Evolutionary conservation across 1,284 basidiomycete species (phyloP).

Genomic region (Sporisorium iseilematis-ciliati): DNA sequence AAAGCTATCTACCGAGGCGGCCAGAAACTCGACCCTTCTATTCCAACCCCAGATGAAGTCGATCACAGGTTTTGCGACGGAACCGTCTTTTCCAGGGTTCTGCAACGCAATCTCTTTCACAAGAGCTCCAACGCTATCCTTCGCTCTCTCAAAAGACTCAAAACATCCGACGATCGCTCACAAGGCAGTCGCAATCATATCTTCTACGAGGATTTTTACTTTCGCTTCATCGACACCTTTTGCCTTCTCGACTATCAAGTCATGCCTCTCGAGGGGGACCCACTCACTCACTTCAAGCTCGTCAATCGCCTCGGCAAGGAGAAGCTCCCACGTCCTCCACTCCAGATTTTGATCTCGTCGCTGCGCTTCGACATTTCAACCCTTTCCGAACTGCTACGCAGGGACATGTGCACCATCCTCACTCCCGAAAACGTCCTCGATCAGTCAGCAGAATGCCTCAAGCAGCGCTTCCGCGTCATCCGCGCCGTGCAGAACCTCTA

Average conservation of each 20-base stretch:
- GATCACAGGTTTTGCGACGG: slow-evolving; percentile 17
- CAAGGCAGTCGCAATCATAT: slow-evolving; percentile 6
- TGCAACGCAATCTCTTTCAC: slow-evolving; percentile 17
- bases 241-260: slow-evolving; percentile 37
- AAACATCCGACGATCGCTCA: slow-evolving; percentile 6
- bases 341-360: slow-evolving; percentile 16
- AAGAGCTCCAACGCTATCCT: slow-evolving; percentile 10
- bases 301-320: slow-evolving; percentile 30
- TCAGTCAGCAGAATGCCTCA: slow-evolving; percentile 14
- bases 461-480: slow-evolving; percentile 27
- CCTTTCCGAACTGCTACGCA: slow-evolving; percentile 34
- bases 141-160: slow-evolving; percentile 12
- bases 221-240: slow-evolving; percentile 20
- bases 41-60: slow-evolving; percentile 20
- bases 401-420: slow-evolving; percentile 31
- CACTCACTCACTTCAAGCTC: slow-evolving; percentile 27
- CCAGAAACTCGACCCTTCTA: slow-evolving; percentile 26
- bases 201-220: background rate
- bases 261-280: slow-evolving; percentile 19
- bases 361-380: slow-evolving; percentile 30
- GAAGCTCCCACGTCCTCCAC: slow-evolving; percentile 24
- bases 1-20: slow-evolving; percentile 14
- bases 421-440: slow-evolving; percentile 20
- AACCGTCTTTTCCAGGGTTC: slow-evolving; percentile 23
- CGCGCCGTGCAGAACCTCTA: slow-evolving; percentile 28